These are phyloP conservation scores for Amanita exitialis DNA, from an alignment of 768 basidiomycete genomes.

Conservation along the genomic window DNA sequence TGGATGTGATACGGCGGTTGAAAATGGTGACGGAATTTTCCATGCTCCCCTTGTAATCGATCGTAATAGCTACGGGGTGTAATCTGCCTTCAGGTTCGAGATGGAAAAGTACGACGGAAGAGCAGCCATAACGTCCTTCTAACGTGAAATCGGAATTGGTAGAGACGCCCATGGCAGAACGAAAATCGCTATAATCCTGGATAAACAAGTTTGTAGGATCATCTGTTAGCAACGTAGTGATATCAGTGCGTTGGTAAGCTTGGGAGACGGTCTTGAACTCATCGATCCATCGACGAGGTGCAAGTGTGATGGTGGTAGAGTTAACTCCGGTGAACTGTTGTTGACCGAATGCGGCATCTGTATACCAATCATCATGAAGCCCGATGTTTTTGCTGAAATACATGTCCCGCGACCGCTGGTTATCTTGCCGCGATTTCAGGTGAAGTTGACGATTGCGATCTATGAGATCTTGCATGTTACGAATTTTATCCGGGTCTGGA, in stretches of 20 bases:
- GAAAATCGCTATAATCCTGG: background rate
- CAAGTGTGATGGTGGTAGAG: slow-evolving; percentile 17
- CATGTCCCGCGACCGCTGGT: slow-evolving; percentile 10
- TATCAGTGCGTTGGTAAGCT: background rate
- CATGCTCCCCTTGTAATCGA: slow-evolving; percentile 20
- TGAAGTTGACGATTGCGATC: background rate
- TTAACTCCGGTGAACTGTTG: slow-evolving; percentile 21
- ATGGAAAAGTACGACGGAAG: slow-evolving; percentile 18
- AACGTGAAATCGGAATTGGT: slow-evolving; percentile 9
- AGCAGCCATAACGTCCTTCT: slow-evolving; percentile 16
- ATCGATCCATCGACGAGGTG: slow-evolving; percentile 12
- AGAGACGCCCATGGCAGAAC: background rate
- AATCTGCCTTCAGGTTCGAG: slow-evolving; percentile 16
- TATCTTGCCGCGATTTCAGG: background rate
- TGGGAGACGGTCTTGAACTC: slow-evolving; percentile 4
- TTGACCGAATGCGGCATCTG: slow-evolving; percentile 19
- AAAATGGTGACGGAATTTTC: slow-evolving; percentile 18
- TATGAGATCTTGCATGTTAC: background rate
- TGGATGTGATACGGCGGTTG: slow-evolving; percentile 14
- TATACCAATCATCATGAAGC: slow-evolving; percentile 19
- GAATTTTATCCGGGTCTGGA: background rate
- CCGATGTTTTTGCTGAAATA: slow-evolving; percentile 18
- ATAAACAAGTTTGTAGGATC: background rate
- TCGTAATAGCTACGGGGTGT: slow-evolving; percentile 19
- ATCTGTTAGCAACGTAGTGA: background rate